Evolutionary conservation across 2,329 filamentous ascomycete genomes (phyloP), one percentile per base, ranked within the genome.

Genomic region (Penicillium sp.): DNA sequence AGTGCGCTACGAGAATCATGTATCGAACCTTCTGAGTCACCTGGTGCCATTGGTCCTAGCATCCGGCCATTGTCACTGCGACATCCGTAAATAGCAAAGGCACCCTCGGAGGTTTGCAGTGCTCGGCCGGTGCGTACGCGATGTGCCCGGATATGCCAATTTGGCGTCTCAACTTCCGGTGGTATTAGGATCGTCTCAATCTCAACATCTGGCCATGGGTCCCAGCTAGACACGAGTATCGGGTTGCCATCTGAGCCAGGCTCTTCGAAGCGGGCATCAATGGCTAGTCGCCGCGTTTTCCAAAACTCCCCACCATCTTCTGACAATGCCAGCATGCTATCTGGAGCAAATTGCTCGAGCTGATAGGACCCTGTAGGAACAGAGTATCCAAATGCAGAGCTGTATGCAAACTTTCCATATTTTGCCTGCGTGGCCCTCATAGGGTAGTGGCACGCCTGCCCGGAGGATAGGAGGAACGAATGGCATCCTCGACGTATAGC

Each of bases 391-490:
- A 89, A 92, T 0, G 86, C 83, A 46, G 86, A 86, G 64, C 84
- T 88, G 39, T 92, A 92, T 5, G 88, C 88, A 66, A 92, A 91
- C 53, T 84, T 82, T 40, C 89, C 89, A 69, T 92, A 92, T 65
- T 92, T 92, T 55, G 89, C 87, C 68, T 92, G 88, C 0, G 88
- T 90, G 47, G 87, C 88, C 70, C 89, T 89, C 78, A 92, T 86
- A 0, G 89, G 86, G 66, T 92, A 92, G 68, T 88, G 86, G 70
- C 89, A 92, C n/a, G 86, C 86, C 68, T 93, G 89, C 1, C 89
- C 89, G 0, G 86, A 89, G 3, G 84, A 87, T 7, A 92, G 79
- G 20, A 92, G 78, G 78, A 91, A 89, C 39, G 85, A 86, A 68
- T 92, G 89, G 0, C 85, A 86, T n/a, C 86, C 88, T 15, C 84